Conservation (phyloP, 2,329 filamentous ascomycete genomes). For the Fusarium camptoceras region DNA sequence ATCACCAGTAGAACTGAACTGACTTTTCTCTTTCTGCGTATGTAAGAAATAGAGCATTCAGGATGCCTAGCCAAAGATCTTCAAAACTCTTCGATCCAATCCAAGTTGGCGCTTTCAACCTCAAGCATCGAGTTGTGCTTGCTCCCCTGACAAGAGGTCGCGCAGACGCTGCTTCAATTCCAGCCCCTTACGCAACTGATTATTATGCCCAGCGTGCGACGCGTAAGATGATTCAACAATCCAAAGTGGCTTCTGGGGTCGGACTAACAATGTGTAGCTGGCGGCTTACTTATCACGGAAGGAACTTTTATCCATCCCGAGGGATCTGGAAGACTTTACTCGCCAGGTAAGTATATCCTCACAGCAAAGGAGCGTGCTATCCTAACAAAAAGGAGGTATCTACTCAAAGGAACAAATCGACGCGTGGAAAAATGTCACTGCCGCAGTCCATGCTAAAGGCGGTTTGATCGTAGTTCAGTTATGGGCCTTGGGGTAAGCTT, state of each 20-base stretch:
- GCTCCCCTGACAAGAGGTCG: slow-evolving; percentile 69
- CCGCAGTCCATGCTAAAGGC: slow-evolving; percentile 72
- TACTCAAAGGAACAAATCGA: slow-evolving; percentile 67
- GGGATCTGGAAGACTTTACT: slow-evolving; percentile 46
- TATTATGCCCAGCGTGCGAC: slow-evolving; percentile 61
- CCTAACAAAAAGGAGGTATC: slow-evolving; percentile 51
- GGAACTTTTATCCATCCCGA: slow-evolving; percentile 57
- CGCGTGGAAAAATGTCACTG: slow-evolving; percentile 70
- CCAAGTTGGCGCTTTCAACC: slow-evolving; percentile 51
- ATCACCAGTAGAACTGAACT: background rate
- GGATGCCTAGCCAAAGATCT: background rate
- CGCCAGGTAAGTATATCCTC: slow-evolving; percentile 15
- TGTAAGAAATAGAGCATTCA: background rate
- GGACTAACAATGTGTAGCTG: slow-evolving; percentile 42
- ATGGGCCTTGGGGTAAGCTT: slow-evolving; percentile 69
- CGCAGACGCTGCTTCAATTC: slow-evolving; percentile 49
- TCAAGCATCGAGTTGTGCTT: slow-evolving; percentile 62
- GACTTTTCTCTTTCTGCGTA: background rate
- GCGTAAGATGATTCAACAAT: slow-evolving; percentile 11
- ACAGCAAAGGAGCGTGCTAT: background rate
- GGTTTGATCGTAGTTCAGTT: slow-evolving; percentile 72
- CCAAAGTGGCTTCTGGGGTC: fast-evolving
- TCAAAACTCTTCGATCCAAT: slow-evolving; percentile 56
- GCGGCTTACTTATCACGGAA: slow-evolving; percentile 58
- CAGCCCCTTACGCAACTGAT: slow-evolving; percentile 52